phyloP scores from a whole-genome alignment of 2,329 filamentous ascomycete species.

The Colletotrichum brevisporum region DNA sequence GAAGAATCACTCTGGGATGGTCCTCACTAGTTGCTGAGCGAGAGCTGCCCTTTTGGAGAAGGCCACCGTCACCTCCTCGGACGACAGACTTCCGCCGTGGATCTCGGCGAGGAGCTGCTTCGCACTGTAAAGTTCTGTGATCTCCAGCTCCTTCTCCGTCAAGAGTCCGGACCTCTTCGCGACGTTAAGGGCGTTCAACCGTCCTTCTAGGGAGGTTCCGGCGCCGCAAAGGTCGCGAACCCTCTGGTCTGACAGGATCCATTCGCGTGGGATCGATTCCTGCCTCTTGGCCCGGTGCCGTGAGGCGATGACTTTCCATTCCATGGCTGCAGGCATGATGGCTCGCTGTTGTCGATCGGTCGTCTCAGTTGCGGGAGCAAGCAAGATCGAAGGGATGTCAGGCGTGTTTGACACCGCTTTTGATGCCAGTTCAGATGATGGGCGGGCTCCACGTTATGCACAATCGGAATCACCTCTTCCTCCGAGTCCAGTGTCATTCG shows the following conservation, averaged over 20 bases:
- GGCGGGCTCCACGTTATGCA: too few species aligned
- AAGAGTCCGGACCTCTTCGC: constrained; percentile 36
- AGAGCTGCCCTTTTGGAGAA: constrained; percentile 48
- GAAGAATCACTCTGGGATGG: background rate
- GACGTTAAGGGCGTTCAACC: constrained; percentile 30
- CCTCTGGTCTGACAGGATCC: constrained; percentile 27
- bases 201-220: constrained; percentile 34
- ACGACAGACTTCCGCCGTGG: constrained; percentile 39
- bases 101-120: constrained; percentile 40
- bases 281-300: constrained; percentile 32
- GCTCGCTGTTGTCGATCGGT: background rate
- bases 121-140: constrained; percentile 42
- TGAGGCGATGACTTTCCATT: constrained; percentile 37
- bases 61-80: constrained; percentile 45
- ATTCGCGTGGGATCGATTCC: constrained; percentile 37
- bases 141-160: constrained; percentile 43
- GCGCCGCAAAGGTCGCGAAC: constrained; percentile 23
- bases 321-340: constrained; percentile 13
- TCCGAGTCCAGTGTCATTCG: too few species aligned
- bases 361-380: background rate
- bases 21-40: constrained; percentile 45
- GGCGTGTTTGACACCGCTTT: background rate
- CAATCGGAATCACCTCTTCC: too few species aligned
- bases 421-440: background rate
- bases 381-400: background rate